These are phyloP conservation scores for Arabidopsis thaliana DNA, from an alignment of 345 rosid species.

Conservation along the genomic window DNA sequence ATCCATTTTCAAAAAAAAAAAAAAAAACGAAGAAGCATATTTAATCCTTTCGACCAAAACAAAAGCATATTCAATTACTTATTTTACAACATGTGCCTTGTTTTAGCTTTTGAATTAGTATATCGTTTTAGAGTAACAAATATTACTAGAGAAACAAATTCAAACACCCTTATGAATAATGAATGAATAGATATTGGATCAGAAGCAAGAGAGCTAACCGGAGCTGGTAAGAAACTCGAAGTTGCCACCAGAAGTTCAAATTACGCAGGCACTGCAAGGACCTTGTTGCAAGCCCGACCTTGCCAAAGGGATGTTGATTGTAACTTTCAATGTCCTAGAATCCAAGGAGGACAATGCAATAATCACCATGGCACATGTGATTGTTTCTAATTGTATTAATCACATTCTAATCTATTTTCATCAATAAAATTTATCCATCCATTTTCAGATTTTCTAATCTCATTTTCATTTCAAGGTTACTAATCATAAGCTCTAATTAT, in stretches of 20 bases:
- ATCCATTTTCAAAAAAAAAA: too few relatives aligned
- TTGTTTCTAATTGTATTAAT: neutral
- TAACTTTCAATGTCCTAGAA: neutral
- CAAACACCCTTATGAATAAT: neutral
- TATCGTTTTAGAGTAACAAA: neutral
- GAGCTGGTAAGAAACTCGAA: neutral
- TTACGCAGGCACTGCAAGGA: neutral
- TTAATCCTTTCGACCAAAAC: neutral
- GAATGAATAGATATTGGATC: slow-evolving; percentile 18
- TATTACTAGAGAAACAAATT: neutral
- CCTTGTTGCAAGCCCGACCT: neutral
- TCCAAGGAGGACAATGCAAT: neutral
- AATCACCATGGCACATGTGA: neutral
- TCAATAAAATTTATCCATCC: neutral
- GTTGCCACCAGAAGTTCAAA: neutral
- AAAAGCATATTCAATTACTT: neutral
- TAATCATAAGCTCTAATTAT: neutral
- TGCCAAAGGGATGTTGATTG: neutral
- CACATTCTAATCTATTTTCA: neutral
- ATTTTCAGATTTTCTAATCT: neutral
- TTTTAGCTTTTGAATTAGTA: neutral
- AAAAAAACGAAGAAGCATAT: neutral
- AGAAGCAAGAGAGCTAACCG: slow-evolving; percentile 21
- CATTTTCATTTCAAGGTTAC: neutral
- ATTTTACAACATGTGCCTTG: neutral